These are phyloP conservation scores for Rhizoclosmatium sp. DNA, from an alignment of 192 early-diverging fungal genomes.

Conservation along the genomic window DNA sequence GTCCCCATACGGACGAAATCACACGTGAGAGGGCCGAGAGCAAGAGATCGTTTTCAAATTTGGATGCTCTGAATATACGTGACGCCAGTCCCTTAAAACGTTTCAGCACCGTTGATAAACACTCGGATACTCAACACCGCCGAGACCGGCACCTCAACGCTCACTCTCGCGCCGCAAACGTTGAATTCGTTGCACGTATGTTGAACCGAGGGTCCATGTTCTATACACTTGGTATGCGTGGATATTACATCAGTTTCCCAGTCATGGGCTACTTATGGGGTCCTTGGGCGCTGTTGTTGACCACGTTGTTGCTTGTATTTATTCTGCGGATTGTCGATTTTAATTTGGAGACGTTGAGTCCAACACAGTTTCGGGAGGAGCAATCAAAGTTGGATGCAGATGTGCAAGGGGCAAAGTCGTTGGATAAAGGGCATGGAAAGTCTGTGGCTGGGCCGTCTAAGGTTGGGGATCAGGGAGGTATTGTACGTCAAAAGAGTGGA, in stretches of 20 bases:
- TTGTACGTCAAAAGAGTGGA: too few relatives aligned
- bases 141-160: conserved; percentile 8
- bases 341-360: conserved; percentile 20
- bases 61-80: too few relatives aligned
- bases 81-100: too few relatives aligned
- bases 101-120: too few relatives aligned
- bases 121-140: background rate
- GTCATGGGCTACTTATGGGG: conserved; percentile 42
- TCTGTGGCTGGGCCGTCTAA: too few relatives aligned
- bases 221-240: conserved; percentile 47
- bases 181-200: conserved; percentile 42
- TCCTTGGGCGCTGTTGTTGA: conserved; percentile 39
- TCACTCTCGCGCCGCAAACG: conserved; percentile 14
- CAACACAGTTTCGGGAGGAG: background rate
- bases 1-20: too few relatives aligned
- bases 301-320: conserved; percentile 29
- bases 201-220: conserved; percentile 45
- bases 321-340: conserved; percentile 49
- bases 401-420: background rate
- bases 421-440: too few relatives aligned
- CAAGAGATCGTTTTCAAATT: too few relatives aligned
- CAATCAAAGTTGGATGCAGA: background rate
- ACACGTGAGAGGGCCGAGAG: too few relatives aligned
- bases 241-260: conserved; percentile 44
- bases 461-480: too few relatives aligned